phyloP scores from a whole-genome alignment of 257 asterid species.

The Solanum gracilifrons region DNA sequence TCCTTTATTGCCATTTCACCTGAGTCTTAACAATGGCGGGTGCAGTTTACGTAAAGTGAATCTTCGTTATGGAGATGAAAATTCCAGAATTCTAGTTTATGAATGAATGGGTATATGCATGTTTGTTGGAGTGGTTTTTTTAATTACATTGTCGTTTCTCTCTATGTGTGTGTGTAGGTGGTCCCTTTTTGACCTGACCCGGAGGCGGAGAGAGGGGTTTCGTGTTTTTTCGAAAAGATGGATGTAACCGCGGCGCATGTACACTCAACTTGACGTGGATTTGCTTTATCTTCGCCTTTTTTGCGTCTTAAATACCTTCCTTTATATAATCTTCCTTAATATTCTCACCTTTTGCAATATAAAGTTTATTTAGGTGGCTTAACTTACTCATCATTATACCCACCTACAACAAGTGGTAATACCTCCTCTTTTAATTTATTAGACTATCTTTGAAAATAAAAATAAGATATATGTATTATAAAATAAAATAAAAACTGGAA shows the following conservation, averaged over 20 bases:
- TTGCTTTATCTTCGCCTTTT: neutral
- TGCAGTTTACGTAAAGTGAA: neutral
- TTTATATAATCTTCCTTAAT: neutral
- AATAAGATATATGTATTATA: neutral
- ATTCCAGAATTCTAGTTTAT: neutral
- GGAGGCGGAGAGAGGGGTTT: neutral
- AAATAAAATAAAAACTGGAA: neutral
- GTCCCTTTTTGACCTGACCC: neutral
- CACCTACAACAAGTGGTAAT: neutral
- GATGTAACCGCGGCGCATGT: neutral
- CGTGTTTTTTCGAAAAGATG: neutral
- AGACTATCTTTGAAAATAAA: too few relatives aligned
- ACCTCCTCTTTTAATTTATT: neutral
- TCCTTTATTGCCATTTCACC: slow-evolving; percentile 67
- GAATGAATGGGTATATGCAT: neutral
- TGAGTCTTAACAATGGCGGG: neutral
- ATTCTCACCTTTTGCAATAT: neutral
- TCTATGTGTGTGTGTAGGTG: neutral
- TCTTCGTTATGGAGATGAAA: neutral
- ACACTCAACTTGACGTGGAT: slow-evolving; percentile 2
- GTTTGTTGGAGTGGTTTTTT: neutral
- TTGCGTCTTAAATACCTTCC: neutral
- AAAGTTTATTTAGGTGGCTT: neutral
- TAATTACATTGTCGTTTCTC: neutral
- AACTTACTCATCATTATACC: neutral